Evolutionary conservation across 192 early-diverging fungal species (phyloP).

Genomic region (Geosiphon pyriformis): DNA sequence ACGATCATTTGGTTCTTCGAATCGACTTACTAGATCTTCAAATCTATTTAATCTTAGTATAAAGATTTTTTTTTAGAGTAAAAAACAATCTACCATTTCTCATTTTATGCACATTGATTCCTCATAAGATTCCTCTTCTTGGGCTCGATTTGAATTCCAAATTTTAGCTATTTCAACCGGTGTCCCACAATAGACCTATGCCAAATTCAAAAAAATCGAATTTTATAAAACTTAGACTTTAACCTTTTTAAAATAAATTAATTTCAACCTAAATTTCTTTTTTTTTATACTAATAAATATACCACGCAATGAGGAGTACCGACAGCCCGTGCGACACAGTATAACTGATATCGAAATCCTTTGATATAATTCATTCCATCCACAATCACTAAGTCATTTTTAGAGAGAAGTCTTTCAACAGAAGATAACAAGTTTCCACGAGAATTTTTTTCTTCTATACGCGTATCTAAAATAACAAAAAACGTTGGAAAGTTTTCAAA

Average conservation of each 20-base stretch:
- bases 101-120: constrained; percentile 30
- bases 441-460: constrained; percentile 80
- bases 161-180: constrained; percentile 46
- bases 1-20: constrained; percentile 88
- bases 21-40: constrained; percentile 77
- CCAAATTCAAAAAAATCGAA: constrained; percentile 12
- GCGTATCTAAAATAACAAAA: constrained; percentile 23
- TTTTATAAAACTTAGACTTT: neutral
- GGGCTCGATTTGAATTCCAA: constrained; percentile 44
- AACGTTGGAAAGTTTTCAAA: constrained; percentile 7
- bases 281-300: too few species aligned
- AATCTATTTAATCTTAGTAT: constrained; percentile 40
- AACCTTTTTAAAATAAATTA: too few species aligned
- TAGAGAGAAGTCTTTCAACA: constrained; percentile 77
- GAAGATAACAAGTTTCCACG: constrained; percentile 83
- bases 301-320: constrained; percentile 84
- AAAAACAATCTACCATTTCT: neutral
- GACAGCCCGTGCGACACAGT: constrained; percentile 79
- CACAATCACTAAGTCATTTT: constrained; percentile 84
- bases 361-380: constrained; percentile 99
- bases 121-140: constrained; percentile 38
- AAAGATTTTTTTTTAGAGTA: neutral
- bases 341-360: constrained; percentile 95
- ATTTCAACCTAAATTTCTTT: too few species aligned
- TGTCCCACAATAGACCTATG: constrained; percentile 63